A percentile compares a stretch with the other conserved stretches of the same genome.
Evolutionary conservation across 306 rosid species (phyloP).

Genomic region (Quercus berberidifolia): DNA sequence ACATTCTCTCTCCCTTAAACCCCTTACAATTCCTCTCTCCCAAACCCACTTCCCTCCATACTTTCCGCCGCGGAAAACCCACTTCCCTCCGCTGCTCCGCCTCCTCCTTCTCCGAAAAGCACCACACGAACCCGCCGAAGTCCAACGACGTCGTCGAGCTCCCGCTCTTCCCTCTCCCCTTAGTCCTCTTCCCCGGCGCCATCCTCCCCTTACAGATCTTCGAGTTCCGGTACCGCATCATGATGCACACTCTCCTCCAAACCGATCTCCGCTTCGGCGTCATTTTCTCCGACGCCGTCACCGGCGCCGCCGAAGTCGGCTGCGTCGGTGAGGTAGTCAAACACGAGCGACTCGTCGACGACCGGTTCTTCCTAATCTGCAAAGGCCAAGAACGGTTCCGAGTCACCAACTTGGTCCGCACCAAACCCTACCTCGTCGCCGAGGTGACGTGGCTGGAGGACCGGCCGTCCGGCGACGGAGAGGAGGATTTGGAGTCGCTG

Average conservation of each 20-base stretch:
- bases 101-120: constrained; percentile 83
- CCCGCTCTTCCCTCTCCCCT: constrained; percentile 85
- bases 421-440: constrained; percentile 87
- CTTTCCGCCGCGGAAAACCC: constrained; percentile 28
- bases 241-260: constrained; percentile 98
- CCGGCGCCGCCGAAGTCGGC: constrained; percentile 82
- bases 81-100: constrained; percentile 63
- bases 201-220: constrained; percentile 95
- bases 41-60: constrained; percentile 15
- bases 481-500: constrained; percentile 58
- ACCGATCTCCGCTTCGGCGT: constrained; percentile 98
- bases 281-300: constrained; percentile 66
- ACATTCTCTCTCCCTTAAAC: constrained; percentile 21
- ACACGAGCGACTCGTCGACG: constrained; percentile 94
- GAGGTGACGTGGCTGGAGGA: constrained; percentile 94
- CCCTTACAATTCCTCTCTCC: constrained; percentile 38
- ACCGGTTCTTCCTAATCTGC: constrained; percentile 89
- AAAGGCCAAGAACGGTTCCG: constrained; percentile 98
- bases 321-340: constrained; percentile 97
- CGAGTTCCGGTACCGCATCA: constrained; percentile 95
- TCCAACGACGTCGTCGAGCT: constrained; percentile 82
- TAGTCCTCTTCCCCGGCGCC: constrained; percentile 96
- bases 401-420: constrained; percentile 61
- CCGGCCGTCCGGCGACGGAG: constrained; percentile 66
- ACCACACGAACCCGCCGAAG: constrained; percentile 66